Evolutionary conservation across 768 basidiomycete genomes (phyloP).

Genomic region (Serendipita sp.): DNA sequence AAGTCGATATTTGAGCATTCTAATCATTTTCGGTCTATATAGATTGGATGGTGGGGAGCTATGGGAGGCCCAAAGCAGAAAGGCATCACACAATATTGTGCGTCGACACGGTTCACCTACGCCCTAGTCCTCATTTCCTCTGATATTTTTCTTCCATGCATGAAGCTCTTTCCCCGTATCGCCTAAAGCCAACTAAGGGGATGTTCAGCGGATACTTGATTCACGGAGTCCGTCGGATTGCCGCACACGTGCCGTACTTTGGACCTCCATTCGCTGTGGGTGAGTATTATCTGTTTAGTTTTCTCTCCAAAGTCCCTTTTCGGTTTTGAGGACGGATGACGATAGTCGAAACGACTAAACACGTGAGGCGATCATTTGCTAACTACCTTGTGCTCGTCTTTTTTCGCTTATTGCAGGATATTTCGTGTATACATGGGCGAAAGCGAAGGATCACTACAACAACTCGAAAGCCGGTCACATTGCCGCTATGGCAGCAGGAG

Average conservation of each 20-base stretch:
- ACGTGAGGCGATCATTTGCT: neutral
- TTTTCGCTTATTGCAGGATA: slow-evolving; percentile 38
- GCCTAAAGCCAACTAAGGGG: slow-evolving; percentile 55
- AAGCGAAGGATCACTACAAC: slow-evolving; percentile 43
- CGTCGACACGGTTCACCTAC: slow-evolving; percentile 8
- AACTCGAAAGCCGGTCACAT: slow-evolving; percentile 75
- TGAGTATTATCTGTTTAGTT: slow-evolving; percentile 26
- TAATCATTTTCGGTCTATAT: slow-evolving; percentile 5
- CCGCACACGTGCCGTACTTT: slow-evolving; percentile 63
- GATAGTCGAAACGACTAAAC: neutral
- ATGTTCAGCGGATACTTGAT: slow-evolving; percentile 63
- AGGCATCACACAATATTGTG: slow-evolving; percentile 71
- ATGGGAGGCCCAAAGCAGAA: slow-evolving; percentile 49
- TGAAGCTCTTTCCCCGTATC: slow-evolving; percentile 70
- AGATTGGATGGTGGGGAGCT: slow-evolving; percentile 92
- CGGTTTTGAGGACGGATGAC: neutral
- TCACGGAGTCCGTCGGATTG: slow-evolving; percentile 70
- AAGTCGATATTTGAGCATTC: neutral
- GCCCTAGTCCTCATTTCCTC: neutral
- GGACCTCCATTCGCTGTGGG: slow-evolving; percentile 61
- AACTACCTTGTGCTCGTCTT: neutral
- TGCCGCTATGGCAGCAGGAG: slow-evolving; percentile 23
- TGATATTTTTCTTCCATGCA: neutral
- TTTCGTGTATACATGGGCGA: slow-evolving; percentile 66
- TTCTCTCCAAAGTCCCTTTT: neutral